Evolutionary conservation across 176 grass and related monocot species (phyloP).

Genomic region (Bothriochloa decipiens): DNA sequence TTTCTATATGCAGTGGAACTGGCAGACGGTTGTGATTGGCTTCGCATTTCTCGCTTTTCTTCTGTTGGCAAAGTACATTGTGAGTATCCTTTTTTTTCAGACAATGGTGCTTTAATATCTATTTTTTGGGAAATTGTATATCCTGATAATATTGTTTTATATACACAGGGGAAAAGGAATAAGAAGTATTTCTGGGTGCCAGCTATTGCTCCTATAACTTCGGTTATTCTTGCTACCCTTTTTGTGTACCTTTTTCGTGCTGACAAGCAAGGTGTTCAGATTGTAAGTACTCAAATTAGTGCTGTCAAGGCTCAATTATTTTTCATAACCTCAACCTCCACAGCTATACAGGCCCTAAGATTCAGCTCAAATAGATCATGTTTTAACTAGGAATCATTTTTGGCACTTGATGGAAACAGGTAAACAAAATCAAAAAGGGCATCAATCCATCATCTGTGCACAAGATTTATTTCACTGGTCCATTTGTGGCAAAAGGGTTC

Average conservation of each 20-base stretch:
- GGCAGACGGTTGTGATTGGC: conserved; percentile 87
- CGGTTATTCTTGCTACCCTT: conserved; percentile 85
- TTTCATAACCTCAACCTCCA: background rate
- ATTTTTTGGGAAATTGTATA: background rate
- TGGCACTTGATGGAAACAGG: conserved; percentile 50
- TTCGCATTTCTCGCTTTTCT: conserved; percentile 76
- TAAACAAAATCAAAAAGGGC: conserved; percentile 72
- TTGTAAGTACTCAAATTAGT: conserved; percentile 64
- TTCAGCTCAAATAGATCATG: background rate
- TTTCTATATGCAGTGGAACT: conserved; percentile 84
- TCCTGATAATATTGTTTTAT: conserved; percentile 17
- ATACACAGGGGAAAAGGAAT: conserved; percentile 76
- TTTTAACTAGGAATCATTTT: conserved; percentile 13
- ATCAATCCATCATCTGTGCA: conserved; percentile 83
- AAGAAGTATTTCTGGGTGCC: conserved; percentile 88
- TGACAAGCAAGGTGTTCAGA: conserved; percentile 92
- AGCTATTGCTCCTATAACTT: conserved; percentile 82
- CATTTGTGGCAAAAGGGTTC: conserved; percentile 81
- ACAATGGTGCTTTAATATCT: background rate
- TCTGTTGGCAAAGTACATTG: conserved; percentile 72
- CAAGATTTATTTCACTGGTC: conserved; percentile 79
- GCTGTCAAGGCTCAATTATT: background rate
- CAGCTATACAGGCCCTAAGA: background rate
- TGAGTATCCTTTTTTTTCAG: conserved; percentile 44
- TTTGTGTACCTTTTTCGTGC: conserved; percentile 86